phyloP scores from a whole-genome alignment of 441 rosid species.

The Syzygium syzygioides region DNA sequence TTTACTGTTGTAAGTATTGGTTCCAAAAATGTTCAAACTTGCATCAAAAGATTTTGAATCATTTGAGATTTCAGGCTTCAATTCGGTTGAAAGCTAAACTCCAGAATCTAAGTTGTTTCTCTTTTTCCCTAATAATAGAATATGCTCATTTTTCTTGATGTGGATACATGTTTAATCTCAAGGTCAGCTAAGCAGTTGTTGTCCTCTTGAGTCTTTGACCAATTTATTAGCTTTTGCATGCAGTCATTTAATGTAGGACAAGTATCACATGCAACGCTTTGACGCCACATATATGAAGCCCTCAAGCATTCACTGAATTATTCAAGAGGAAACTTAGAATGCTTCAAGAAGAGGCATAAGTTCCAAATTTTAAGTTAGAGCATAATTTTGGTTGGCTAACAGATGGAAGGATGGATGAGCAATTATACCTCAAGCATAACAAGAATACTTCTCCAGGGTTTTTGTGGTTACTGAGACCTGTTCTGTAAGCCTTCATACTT shows the following conservation, averaged over 20 bases:
- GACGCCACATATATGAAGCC: background rate
- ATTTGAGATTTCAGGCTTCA: background rate
- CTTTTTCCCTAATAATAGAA: background rate
- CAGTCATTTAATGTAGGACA: background rate
- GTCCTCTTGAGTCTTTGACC: background rate
- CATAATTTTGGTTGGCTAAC: background rate
- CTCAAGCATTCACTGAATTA: background rate
- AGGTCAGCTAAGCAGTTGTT: background rate
- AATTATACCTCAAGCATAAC: background rate
- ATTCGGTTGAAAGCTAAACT: background rate
- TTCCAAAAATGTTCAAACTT: background rate
- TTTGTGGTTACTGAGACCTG: background rate
- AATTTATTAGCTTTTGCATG: background rate
- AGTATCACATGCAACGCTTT: background rate
- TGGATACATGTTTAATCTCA: background rate
- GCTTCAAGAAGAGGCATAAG: background rate
- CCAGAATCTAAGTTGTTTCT: background rate
- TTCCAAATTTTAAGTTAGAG: background rate
- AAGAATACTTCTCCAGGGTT: background rate
- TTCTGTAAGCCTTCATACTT: background rate
- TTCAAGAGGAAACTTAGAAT: background rate
- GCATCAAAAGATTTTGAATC: background rate
- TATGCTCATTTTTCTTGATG: background rate
- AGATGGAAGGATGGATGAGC: background rate
- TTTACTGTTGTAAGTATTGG: background rate